Evolutionary conservation across 352 stramenopile species (phyloP).

Genomic region (Globisporangium barbulae): DNA sequence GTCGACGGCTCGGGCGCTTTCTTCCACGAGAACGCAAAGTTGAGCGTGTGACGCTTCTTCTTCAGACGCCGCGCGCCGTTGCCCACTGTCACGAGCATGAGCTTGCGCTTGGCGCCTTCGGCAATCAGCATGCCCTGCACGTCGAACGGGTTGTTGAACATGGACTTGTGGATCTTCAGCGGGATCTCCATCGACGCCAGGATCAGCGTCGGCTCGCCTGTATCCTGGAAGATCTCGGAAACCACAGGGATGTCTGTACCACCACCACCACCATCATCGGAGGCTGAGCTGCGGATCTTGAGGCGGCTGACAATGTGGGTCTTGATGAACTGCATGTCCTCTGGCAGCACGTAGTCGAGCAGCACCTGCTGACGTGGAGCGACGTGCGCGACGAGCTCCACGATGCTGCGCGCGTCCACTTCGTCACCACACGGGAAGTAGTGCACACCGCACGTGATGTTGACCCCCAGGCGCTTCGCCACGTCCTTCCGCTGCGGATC

Average conservation of each 20-base stretch:
- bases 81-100: slow-evolving; percentile 65
- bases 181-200: slow-evolving; percentile 49
- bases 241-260: neutral
- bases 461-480: slow-evolving; percentile 67
- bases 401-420: slow-evolving; percentile 82
- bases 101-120: slow-evolving; percentile 69
- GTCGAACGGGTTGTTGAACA: slow-evolving; percentile 78
- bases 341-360: slow-evolving; percentile 53
- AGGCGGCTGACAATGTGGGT: slow-evolving; percentile 50
- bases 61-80: slow-evolving; percentile 74
- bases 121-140: slow-evolving; percentile 76
- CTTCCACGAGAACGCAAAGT: slow-evolving; percentile 82
- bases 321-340: slow-evolving; percentile 68
- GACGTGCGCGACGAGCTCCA: slow-evolving; percentile 63
- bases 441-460: slow-evolving; percentile 73
- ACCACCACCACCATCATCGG: neutral
- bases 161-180: slow-evolving; percentile 81
- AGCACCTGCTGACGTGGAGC: slow-evolving; percentile 62
- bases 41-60: slow-evolving; percentile 83
- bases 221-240: slow-evolving; percentile 25
- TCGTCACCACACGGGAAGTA: slow-evolving; percentile 84
- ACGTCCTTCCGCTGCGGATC: slow-evolving; percentile 67
- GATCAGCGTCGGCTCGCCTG: slow-evolving; percentile 28
- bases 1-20: slow-evolving; percentile 61
- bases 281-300: slow-evolving; percentile 16